A percentile compares a stretch with the other conserved stretches of the same genome.
These are phyloP conservation scores for Fusarium sp. DNA, from an alignment of 2,329 filamentous ascomycete species.

Conservation along the genomic window DNA sequence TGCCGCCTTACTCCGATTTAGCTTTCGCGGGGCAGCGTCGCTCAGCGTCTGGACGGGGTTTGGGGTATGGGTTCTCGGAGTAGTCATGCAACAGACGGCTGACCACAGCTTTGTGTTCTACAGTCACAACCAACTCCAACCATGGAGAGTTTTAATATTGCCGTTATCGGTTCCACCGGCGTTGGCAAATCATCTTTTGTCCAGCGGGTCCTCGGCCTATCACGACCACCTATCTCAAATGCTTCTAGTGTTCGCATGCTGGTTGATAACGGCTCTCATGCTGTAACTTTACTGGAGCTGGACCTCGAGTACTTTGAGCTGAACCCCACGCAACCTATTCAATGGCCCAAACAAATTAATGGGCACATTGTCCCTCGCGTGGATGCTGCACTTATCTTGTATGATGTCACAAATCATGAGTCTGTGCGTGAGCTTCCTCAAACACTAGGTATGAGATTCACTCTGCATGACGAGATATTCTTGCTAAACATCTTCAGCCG, in stretches of 20 bases:
- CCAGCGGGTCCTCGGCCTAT: conserved; percentile 69
- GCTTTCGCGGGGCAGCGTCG: conserved; percentile 41
- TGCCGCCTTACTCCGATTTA: conserved; percentile 34
- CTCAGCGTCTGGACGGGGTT: not conserved
- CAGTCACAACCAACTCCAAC: conserved; percentile 49
- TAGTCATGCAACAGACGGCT: conserved; percentile 41
- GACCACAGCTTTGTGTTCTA: conserved; percentile 40
- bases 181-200: conserved; percentile 77
- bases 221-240: conserved; percentile 63
- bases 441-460: conserved; percentile 71
- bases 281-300: conserved; percentile 72
- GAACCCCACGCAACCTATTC: conserved; percentile 65
- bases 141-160: conserved; percentile 73
- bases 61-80: not conserved
- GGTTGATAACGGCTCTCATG: conserved; percentile 67
- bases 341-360: conserved; percentile 75
- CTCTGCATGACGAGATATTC: not conserved
- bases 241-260: conserved; percentile 67
- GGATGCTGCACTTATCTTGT: conserved; percentile 86
- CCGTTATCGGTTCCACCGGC: conserved; percentile 72
- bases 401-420: conserved; percentile 84
- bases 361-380: conserved; percentile 78
- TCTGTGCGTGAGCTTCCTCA: conserved; percentile 80
- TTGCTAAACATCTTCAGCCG: conserved; percentile 62
- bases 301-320: conserved; percentile 74